Conservation (phyloP, 2,329 filamentous ascomycete species). For the Helotiales sp. region DNA sequence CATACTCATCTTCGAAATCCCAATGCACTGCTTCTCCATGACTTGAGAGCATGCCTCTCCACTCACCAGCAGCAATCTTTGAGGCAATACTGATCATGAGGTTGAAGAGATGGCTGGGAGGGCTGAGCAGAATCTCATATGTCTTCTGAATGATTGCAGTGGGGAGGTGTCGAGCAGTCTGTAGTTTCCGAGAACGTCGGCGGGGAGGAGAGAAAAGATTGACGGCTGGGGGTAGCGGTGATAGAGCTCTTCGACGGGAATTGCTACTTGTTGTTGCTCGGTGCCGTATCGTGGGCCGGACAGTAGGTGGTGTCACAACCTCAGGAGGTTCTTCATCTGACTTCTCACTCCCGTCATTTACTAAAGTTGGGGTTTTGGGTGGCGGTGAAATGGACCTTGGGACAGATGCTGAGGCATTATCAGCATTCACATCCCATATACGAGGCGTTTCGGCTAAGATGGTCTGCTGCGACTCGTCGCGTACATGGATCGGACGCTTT, state of each 20-base stretch:
- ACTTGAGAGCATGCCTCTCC: constrained; percentile 60
- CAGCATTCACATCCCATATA: constrained; percentile 22
- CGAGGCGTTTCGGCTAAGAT: constrained; percentile 27
- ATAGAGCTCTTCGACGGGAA: constrained; percentile 57
- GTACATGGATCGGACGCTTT: constrained; percentile 33
- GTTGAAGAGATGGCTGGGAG: constrained; percentile 75
- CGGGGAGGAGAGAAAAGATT: constrained; percentile 60
- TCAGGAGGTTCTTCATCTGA: constrained; percentile 38
- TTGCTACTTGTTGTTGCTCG: constrained; percentile 54
- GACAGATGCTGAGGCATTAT: constrained; percentile 3
- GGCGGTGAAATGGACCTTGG: constrained; percentile 20
- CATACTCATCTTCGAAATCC: constrained; percentile 50
- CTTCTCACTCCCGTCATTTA: constrained; percentile 42
- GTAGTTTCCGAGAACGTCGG: constrained; percentile 42
- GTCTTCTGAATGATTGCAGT: constrained; percentile 74
- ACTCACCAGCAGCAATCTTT: constrained; percentile 65
- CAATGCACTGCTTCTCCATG: constrained; percentile 56
- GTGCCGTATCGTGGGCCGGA: constrained; percentile 41
- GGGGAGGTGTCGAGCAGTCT: constrained; percentile 53
- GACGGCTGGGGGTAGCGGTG: constrained; percentile 67
- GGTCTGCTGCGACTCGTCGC: constrained; percentile 37
- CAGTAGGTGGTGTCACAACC: constrained; percentile 36
- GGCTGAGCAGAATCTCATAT: constrained; percentile 72
- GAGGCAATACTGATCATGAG: constrained; percentile 82
- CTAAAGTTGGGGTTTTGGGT: constrained; percentile 46